Evolutionary conservation across 257 asterid genomes (phyloP).

Genomic region (Misopates orontium): DNA sequence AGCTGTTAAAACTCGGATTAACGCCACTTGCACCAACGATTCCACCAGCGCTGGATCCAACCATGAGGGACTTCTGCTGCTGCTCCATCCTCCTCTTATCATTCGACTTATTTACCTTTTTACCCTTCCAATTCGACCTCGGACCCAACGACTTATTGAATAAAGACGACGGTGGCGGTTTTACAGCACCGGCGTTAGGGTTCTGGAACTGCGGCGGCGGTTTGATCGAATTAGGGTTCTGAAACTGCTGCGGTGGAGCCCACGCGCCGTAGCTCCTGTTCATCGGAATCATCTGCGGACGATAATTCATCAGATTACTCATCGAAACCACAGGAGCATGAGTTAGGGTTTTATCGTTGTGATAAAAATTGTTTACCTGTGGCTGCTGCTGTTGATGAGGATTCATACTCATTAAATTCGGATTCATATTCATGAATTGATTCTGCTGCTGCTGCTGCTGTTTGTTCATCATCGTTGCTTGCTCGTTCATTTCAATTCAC

Average conservation of each 20-base stretch:
- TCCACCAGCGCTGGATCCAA: constrained; percentile 35
- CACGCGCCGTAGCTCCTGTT: constrained; percentile 63
- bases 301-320: constrained; percentile 12
- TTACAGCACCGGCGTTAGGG: constrained; percentile 23
- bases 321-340: background rate
- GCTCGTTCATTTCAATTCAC: constrained; percentile 53
- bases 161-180: constrained; percentile 6
- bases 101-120: constrained; percentile 37
- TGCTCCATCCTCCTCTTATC: constrained; percentile 49
- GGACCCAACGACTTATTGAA: constrained; percentile 57
- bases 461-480: constrained; percentile 53
- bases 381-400: constrained; percentile 9
- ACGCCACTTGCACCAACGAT: constrained; percentile 33
- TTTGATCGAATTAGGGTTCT: constrained; percentile 40
- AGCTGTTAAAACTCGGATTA: constrained; percentile 42
- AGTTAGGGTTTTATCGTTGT: background rate
- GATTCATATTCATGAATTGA: constrained; percentile 40
- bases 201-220: background rate
- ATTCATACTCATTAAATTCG: constrained; percentile 41
- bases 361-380: constrained; percentile 28
- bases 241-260: constrained; percentile 57
- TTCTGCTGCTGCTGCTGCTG: constrained; percentile 20
- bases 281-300: constrained; percentile 51
- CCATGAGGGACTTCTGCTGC: constrained; percentile 34
- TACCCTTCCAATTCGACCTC: constrained; percentile 65